These are phyloP conservation scores for Microbotryomycetes sp. DNA, from an alignment of 1,284 basidiomycete species.

Conservation along the genomic window DNA sequence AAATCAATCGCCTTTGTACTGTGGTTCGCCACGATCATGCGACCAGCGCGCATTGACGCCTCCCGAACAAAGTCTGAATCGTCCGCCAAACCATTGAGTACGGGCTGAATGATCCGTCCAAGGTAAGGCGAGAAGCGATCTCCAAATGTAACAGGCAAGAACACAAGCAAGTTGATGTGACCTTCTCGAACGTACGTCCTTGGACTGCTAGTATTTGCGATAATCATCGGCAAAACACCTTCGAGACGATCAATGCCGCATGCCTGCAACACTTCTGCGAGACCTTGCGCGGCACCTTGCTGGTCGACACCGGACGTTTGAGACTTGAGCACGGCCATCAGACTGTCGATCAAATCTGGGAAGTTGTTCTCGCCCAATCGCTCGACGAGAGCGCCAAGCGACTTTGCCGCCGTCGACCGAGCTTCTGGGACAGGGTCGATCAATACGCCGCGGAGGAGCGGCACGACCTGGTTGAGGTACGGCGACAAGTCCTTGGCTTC, in stretches of 20 bases:
- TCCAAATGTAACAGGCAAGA: conserved; percentile 92
- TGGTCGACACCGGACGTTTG: conserved; percentile 96
- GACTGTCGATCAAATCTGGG: conserved; percentile 86
- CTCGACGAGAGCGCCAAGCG: conserved; percentile 94
- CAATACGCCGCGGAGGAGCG: conserved; percentile 84
- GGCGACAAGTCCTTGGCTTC: conserved; percentile 97
- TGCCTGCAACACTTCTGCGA: conserved; percentile 90
- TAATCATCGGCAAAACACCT: conserved; percentile 86
- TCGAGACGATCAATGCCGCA: conserved; percentile 96
- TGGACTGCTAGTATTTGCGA: conserved; percentile 81
- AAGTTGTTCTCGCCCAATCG: conserved; percentile 91
- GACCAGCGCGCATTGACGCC: conserved; percentile 96
- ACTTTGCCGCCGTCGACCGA: conserved; percentile 91
- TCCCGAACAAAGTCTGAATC: conserved; percentile 68
- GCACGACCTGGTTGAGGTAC: conserved; percentile 79
- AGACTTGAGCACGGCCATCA: conserved; percentile 82
- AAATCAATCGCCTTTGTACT: conserved; percentile 86
- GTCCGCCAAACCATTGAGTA: conserved; percentile 86
- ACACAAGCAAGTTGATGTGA: conserved; percentile 96
- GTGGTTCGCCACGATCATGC: conserved; percentile 97
- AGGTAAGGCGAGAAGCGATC: conserved; percentile 92
- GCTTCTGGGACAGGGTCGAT: conserved; percentile 63
- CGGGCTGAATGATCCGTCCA: conserved; percentile 87
- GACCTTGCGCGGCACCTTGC: conserved; percentile 88
- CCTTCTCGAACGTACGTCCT: conserved; percentile 91